phyloP scores from a whole-genome alignment of 2,329 filamentous ascomycete genomes.

The Fusarium albidum region DNA sequence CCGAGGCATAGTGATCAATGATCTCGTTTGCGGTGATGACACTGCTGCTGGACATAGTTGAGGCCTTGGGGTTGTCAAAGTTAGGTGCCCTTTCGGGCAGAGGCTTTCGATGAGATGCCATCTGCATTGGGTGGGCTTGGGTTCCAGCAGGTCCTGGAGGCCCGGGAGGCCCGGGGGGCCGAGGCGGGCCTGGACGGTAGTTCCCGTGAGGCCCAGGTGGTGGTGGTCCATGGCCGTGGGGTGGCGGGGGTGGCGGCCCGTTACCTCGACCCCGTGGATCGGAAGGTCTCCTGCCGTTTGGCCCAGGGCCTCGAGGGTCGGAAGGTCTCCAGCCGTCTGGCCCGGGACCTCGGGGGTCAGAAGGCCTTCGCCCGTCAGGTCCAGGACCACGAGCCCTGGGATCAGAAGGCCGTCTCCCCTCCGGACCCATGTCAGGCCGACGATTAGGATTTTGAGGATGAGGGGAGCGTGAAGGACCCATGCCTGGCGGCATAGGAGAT shows the following conservation, averaged over 20 bases:
- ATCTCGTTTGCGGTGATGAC: constrained; percentile 48
- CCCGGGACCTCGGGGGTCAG: constrained; percentile 22
- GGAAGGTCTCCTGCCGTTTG: constrained; percentile 29
- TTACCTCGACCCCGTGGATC: constrained; percentile 26
- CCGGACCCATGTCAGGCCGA: constrained; percentile 38
- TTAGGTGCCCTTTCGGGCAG: constrained; percentile 38
- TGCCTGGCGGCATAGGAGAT: constrained; percentile 40
- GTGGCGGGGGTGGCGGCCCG: constrained; percentile 31
- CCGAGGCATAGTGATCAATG: constrained; percentile 49
- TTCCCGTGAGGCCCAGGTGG: constrained; percentile 30
- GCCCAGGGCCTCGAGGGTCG: constrained; percentile 29
- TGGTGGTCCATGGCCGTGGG: constrained; percentile 31
- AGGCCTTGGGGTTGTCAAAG: constrained; percentile 32
- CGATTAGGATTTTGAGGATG: constrained; percentile 42
- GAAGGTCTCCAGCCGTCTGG: constrained; percentile 35
- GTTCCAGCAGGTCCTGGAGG: constrained; percentile 39
- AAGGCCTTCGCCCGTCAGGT: constrained; percentile 26
- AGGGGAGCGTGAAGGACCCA: constrained; percentile 41
- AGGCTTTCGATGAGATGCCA: constrained; percentile 40
- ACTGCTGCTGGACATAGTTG: constrained; percentile 38
- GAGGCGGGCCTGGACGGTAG: constrained; percentile 33
- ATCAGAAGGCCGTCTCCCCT: constrained; percentile 26
- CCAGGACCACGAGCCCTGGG: constrained; percentile 20
- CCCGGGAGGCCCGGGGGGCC: constrained; percentile 36
- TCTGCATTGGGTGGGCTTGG: constrained; percentile 34